These are phyloP conservation scores for Wickerhamomyces ciferrii DNA, from an alignment of 805 yeast genomes.

Conservation along the genomic window DNA sequence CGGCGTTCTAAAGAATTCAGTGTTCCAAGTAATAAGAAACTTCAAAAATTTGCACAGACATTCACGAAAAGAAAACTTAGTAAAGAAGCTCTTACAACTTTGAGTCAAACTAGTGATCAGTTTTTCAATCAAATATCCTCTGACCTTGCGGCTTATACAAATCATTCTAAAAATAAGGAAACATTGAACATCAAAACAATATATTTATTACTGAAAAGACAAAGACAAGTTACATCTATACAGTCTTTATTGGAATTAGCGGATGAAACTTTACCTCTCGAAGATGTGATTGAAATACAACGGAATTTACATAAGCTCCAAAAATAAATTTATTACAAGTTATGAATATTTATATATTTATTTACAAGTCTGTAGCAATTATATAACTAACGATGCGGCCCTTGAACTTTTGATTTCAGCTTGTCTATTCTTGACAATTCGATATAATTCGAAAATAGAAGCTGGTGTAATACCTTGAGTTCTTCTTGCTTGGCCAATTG, in stretches of 20 bases:
- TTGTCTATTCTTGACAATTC: constrained; percentile 34
- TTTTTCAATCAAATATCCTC: constrained; percentile 23
- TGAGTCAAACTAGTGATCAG: constrained; percentile 20
- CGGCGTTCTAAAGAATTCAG: not conserved
- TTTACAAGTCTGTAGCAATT: not conserved
- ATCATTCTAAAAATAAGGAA: constrained; percentile 23
- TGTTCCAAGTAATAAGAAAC: not conserved
- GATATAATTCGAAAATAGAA: constrained; percentile 74
- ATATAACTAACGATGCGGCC: not conserved
- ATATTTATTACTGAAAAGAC: constrained; percentile 24
- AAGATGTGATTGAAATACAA: constrained; percentile 18
- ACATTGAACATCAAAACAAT: constrained; percentile 22
- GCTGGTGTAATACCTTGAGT: constrained; percentile 96
- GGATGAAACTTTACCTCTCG: constrained; percentile 24
- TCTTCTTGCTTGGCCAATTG: constrained; percentile 92
- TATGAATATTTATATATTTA: too few species aligned
- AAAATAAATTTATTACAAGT: not conserved
- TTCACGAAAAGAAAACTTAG: constrained; percentile 8
- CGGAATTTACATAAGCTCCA: constrained; percentile 18
- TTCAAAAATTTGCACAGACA: constrained; percentile 5
- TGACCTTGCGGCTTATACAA: constrained; percentile 26
- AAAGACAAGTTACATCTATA: constrained; percentile 15
- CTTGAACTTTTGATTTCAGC: constrained; percentile 16
- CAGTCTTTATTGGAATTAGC: constrained; percentile 19
- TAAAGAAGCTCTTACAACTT: constrained; percentile 15